Evolutionary conservation across 2,329 filamentous ascomycete species (phyloP), one percentile per base, ranked within the genome.

Genomic region (Aspergillus aculeatinus): DNA sequence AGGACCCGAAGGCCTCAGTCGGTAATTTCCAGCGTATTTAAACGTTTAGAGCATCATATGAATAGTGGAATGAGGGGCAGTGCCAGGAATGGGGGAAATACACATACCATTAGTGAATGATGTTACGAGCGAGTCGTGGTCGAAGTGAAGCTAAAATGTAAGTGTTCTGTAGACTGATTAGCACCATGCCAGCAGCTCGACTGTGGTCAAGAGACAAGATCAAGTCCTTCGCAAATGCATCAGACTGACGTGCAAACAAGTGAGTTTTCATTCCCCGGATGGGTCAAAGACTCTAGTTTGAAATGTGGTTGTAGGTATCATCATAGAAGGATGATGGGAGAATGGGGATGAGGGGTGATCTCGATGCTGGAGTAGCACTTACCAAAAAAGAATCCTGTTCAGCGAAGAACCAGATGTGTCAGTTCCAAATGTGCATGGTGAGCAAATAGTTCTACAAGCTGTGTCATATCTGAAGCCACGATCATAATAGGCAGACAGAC

Each of bases 251-350:
- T 94, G 88, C 86, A 88, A 91, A 67, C 86, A 83, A 75, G 68
- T 66, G 75, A 78, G 86, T 88, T 94, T 93, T 93, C 90, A 94
- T 89, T 84, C 81, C 83, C 87, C 63, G 60, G 83, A 77, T 55
- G 67, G 89, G 87, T 96, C 91, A 95, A 95, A 96, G 91, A 96
- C 91, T 96, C 91, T 96, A 96, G 90, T 93, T 93, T 83, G 79
- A 80, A 88, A 70, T 68, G 39, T 44, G 89, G 89, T 92, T 88
- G 81, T 82, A 77, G 77, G 80, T 92, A 87, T 93, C 91, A 94
- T 94, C 91, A 92, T 75, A 76, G 79, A 66, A 57, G 44, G 78
- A 44, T 44, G 39, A 44, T 16, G n/a, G 16, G 12, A 81, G 73
- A 67, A 63, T 62, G 49, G 59, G 59, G 55, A 27, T 29, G 57